Percentiles rank a stretch among this genome's conserved stretches.
phyloP scores from a whole-genome alignment of 2,329 filamentous ascomycete genomes.

The Westerdykella aurantiaca region DNA sequence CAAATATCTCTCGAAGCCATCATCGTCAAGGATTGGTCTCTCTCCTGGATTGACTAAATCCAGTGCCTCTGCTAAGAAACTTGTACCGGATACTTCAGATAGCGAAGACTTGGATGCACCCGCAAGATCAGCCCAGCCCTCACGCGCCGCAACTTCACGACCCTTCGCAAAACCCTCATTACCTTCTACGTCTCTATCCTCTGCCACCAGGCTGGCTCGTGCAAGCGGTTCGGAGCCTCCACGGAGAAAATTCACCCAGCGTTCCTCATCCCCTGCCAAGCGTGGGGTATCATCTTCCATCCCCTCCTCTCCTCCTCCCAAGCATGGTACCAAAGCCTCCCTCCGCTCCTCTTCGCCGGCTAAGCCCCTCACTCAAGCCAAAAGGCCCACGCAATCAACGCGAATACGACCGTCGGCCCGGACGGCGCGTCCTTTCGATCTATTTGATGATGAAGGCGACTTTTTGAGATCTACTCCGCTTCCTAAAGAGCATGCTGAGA shows the following conservation, averaged over 20 bases:
- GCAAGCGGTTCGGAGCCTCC: too few species aligned
- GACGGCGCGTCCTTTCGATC: conserved; percentile 1
- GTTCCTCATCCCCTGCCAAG: too few species aligned
- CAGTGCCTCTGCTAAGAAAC: background rate
- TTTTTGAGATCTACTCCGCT: conserved; percentile 1
- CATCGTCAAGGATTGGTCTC: too few species aligned
- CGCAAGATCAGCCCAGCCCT: background rate
- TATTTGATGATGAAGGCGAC: conserved; percentile 8
- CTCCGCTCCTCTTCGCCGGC: too few species aligned
- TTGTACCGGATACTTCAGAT: conserved; percentile 13
- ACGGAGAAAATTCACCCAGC: too few species aligned
- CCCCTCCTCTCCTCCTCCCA: too few species aligned
- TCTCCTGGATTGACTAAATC: too few species aligned
- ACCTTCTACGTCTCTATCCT: conserved; percentile 4
- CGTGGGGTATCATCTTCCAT: too few species aligned
- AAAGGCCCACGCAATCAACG: background rate
- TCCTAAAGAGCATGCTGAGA: conserved; percentile 20
- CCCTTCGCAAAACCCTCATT: conserved; percentile 17
- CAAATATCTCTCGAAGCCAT: too few species aligned
- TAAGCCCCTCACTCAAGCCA: too few species aligned
- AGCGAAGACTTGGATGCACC: conserved; percentile 27
- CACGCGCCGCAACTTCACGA: background rate
- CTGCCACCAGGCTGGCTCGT: too few species aligned
- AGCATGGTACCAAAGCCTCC: too few species aligned
- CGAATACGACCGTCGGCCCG: background rate